Evolutionary conservation across 495 filamentous ascomycete species (phyloP), one percentile per base, ranked within the genome.

Genomic region (Neohortaea acidophila): DNA sequence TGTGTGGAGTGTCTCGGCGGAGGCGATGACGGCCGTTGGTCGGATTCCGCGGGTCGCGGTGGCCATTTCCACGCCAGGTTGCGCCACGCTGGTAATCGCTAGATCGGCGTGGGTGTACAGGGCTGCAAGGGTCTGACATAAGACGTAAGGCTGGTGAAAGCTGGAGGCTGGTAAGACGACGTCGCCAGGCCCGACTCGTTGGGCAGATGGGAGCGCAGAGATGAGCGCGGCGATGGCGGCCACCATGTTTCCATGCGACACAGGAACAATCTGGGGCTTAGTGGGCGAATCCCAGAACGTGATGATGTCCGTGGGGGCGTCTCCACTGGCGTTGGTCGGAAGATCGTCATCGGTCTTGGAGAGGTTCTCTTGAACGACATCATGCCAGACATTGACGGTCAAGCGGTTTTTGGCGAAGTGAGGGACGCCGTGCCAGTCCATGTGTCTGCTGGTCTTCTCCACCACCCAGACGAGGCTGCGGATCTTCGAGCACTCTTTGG

Each of bases 381-480:
- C 81, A 46, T 89, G 80, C 84, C 84, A 94, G 12, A 84, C 84
- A 11, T 76, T 70, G 8, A 92, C 81, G 18, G 78, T 75, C 43
- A 87, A 64, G 35, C 65, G 73, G 28, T 75, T 69, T 20, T 77
- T 75, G 27, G 76, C 74, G 12, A 77, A 75, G 45, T 75, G 71
- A 9, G 83, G 83, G 2, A 84, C 73, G 48, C 84, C 81, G 53
- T 84, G 73, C 75, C 74, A 81, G 59, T 92, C 87, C 69, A 96
- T 82, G 53, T 99, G 89, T 44, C 74, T 71, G 60, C 81, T 94
- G 22, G 82, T 83, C 51, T 80, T 67, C 49, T 94, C 89, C 5
- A 89, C 91, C 2, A 94, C 86, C 83, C 85, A 96, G 41, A 94
- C 68, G 11, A 94, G 70, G 38, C 84, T 73, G 39, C 78, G 75